A percentile compares a stretch with the other conserved stretches of the same genome.
phyloP scores from a whole-genome alignment of 2,329 filamentous ascomycete species.

The Colletotrichum plurivorum region DNA sequence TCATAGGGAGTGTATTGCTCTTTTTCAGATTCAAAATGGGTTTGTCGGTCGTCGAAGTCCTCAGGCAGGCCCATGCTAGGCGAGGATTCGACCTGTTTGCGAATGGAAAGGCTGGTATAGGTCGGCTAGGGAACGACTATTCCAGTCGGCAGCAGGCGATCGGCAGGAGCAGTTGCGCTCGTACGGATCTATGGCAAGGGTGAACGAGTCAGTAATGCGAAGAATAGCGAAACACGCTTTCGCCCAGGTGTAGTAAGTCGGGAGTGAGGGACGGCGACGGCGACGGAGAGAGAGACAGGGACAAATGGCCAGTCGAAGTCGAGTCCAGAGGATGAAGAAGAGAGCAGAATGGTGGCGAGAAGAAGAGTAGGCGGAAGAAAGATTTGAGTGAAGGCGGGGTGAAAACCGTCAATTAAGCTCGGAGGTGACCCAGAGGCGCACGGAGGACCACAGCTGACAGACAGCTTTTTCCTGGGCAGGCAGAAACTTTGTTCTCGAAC shows the following conservation, averaged over 20 bases:
- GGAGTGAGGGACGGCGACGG: conserved; percentile 9
- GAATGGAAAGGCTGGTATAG: conserved; percentile 31
- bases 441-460: conserved; percentile 9
- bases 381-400: conserved; percentile 22
- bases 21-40: conserved; percentile 71
- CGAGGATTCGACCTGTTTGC: conserved; percentile 55
- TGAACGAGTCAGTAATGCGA: conserved; percentile 17
- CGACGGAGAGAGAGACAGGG: conserved; percentile 5
- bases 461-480: conserved; percentile 4
- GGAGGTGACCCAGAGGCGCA: conserved; percentile 29
- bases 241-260: not conserved
- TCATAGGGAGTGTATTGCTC: conserved; percentile 80
- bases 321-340: conserved; percentile 42
- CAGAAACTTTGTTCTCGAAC: conserved; percentile 32
- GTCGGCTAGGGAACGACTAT: conserved; percentile 42
- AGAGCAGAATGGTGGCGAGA: conserved; percentile 40
- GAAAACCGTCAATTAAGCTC: conserved; percentile 33
- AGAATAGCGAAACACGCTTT: not conserved
- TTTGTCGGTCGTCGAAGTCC: conserved; percentile 79
- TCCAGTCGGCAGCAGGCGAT: conserved; percentile 39
- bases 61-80: conserved; percentile 78
- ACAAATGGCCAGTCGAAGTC: conserved; percentile 41
- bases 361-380: conserved; percentile 35
- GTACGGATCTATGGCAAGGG: conserved; percentile 32
- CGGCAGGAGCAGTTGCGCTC: conserved; percentile 45